phyloP scores from a whole-genome alignment of 2,329 filamentous ascomycete species.

The Cercospora sp. region DNA sequence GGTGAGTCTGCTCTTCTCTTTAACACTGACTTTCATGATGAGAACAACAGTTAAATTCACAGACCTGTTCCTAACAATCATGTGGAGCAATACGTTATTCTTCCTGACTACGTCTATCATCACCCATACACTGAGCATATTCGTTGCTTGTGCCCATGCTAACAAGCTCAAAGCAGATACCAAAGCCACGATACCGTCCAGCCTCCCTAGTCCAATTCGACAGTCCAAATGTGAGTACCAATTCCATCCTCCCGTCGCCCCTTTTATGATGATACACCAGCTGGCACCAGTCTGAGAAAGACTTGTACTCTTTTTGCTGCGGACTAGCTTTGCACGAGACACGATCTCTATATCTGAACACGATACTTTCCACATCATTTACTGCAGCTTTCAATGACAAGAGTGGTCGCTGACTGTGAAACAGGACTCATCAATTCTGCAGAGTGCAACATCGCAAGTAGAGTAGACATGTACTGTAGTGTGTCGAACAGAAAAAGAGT shows the following conservation, averaged over 20 bases:
- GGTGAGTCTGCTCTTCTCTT: conserved; percentile 1
- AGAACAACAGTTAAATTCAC: conserved; percentile 31
- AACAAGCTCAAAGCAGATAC: background rate
- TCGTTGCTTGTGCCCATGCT: background rate
- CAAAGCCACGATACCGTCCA: background rate
- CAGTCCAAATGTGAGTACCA: background rate
- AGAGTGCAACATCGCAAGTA: background rate
- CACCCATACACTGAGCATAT: background rate
- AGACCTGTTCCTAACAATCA: conserved; percentile 36
- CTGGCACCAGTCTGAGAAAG: conserved; percentile 30
- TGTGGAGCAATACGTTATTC: conserved; percentile 28
- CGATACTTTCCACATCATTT: background rate
- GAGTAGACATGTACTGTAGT: background rate
- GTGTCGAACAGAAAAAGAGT: background rate
- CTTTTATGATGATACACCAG: conserved; percentile 25
- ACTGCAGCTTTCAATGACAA: background rate
- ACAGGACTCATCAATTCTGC: background rate
- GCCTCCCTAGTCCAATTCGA: background rate
- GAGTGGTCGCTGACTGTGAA: background rate
- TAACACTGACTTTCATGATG: conserved; percentile 23
- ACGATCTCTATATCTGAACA: conserved; percentile 24
- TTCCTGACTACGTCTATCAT: background rate
- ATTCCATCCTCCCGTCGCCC: background rate
- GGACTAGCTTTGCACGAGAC: conserved; percentile 32
- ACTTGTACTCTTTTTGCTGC: conserved; percentile 30